These are phyloP conservation scores for Kwoniella dejecticola DNA, from an alignment of 768 basidiomycete species.

Conservation along the genomic window DNA sequence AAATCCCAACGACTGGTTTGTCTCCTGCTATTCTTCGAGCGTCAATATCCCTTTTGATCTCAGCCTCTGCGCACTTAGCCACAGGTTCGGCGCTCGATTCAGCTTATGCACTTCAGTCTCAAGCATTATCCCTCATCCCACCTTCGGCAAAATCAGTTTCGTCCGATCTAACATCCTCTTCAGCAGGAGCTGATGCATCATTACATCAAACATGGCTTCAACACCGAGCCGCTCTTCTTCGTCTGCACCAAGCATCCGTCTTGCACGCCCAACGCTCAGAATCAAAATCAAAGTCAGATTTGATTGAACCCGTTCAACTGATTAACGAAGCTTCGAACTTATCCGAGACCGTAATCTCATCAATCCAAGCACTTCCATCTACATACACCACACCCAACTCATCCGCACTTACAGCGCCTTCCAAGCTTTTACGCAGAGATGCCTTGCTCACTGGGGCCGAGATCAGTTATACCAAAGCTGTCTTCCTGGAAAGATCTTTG, in stretches of 20 bases:
- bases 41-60: slow-evolving; percentile 44
- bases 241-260: slow-evolving; percentile 45
- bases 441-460: slow-evolving; percentile 44
- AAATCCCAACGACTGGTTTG: not conserved
- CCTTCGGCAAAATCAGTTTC: not conserved
- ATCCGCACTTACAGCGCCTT: slow-evolving; percentile 15
- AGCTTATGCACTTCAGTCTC: slow-evolving; percentile 35
- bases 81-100: slow-evolving; percentile 22
- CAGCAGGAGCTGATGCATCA: slow-evolving; percentile 24
- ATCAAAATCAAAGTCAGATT: not conserved
- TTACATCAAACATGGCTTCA: slow-evolving; percentile 46
- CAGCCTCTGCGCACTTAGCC: slow-evolving; percentile 42
- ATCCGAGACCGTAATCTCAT: slow-evolving; percentile 17
- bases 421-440: slow-evolving; percentile 42
- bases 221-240: slow-evolving; percentile 39
- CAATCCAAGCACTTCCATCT: slow-evolving; percentile 11
- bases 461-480: slow-evolving; percentile 33
- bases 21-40: slow-evolving; percentile 43
- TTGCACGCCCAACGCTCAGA: slow-evolving; percentile 36
- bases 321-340: slow-evolving; percentile 18
- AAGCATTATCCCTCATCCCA: slow-evolving; percentile 34
- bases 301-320: slow-evolving; percentile 13
- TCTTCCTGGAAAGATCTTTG: slow-evolving; percentile 35
- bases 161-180: slow-evolving; percentile 18
- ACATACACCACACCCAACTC: slow-evolving; percentile 20